Base-by-base conservation (phyloP, 2,329 filamentous ascomycete species). In the Raffaelea albimanens region DNA sequence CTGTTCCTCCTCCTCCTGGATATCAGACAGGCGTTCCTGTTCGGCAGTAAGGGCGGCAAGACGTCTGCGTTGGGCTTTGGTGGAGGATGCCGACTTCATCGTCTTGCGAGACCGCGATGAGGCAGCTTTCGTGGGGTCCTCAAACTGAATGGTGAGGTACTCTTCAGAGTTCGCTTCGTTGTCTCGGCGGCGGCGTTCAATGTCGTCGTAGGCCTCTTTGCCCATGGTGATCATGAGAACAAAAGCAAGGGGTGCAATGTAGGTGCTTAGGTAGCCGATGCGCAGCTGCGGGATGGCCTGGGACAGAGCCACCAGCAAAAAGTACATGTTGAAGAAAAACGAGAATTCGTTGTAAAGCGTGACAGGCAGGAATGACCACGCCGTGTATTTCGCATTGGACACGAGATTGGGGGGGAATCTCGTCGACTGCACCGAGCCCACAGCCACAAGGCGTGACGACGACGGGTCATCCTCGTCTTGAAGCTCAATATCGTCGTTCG, bases 291-390 rank as follows among this genome's bases (percentile, higher is more conserved):
- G 90, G 59, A 98, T 90, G 40, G 88, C 83, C 67, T 98, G 93
- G 34, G 91, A 97, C 44, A 97, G 67, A 7, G 93, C 94, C 44
- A 98, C 93, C 22, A 97, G 80, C 48, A 98, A 73, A 64, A 98
- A 98, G 64, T 98, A 98, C 73, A 97, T 87, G 75, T 98, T 98
- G 75, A 98, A 95, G 69, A 98, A 98, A 71, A 97, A 98, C 50
- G 91, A 96, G 63, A 98, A 98, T 62, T 98, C 93, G 68, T 97
- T 97, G 67, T 96, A 98, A 20, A 98, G 72, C 0, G 93, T 98
- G 45, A 91, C 75, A 2, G 94, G 94, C 14, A 98, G 75, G 65
- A 98, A 98, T 45, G 86, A 95, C 71, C 90, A 84, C 1, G 90
- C 82, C 25, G 91, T 97, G 65, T 98, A 98, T 73, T 97, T 98